Evolutionary conservation across 106 monocot species (phyloP), one percentile per base, ranked within the genome.

Genomic region (Acanthochlamys bracteata): DNA sequence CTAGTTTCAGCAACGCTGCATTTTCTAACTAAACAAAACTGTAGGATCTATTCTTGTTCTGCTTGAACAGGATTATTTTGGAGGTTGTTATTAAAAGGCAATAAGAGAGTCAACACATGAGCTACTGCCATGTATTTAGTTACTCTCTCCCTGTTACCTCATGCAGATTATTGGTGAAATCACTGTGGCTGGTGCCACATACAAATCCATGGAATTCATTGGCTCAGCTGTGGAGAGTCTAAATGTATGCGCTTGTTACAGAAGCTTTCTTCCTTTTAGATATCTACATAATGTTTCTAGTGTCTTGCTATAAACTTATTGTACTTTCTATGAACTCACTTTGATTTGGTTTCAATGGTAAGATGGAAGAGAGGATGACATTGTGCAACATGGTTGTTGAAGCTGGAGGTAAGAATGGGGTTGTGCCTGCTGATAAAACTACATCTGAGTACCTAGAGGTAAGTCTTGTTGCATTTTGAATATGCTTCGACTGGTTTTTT

Each of bases 361-460:
- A 88, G 95, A 95, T 95, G 95, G 95, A 95, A 78, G 90, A 90
- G 71, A 84, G 95, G 53, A 90, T 95, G 94, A 95, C 94, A 59
- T 78, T 95, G 52, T 90, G 88, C 70, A 96, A 96, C 68, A 96
- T 96, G 96, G 91, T 96, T 67, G 75, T 96, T 66, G 96, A 96
- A 81, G 96, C 88, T 20, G 96, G 96, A 12, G 96, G 88, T 0
- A 96, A 96, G 68, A 96, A 96, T 78, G 91, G 96, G 46, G 84
- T 96, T 68, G 73, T 96, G 17, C 96, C 91, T 82, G 78, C 88
- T 53, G 96, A 96, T 71, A 22, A 71, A 52, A 96, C 80, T 63
- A 96, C 96, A 49, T 85, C 88, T 40, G 76, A 85, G 3, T 96
- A 96, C 67, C 91, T 96, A 46, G 82, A 96, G 96, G 96, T 91